Percentiles rank a stretch among this genome's conserved stretches.
phyloP scores from a whole-genome alignment of 2,329 filamentous ascomycete species.

The Blastomyces gilchristii region DNA sequence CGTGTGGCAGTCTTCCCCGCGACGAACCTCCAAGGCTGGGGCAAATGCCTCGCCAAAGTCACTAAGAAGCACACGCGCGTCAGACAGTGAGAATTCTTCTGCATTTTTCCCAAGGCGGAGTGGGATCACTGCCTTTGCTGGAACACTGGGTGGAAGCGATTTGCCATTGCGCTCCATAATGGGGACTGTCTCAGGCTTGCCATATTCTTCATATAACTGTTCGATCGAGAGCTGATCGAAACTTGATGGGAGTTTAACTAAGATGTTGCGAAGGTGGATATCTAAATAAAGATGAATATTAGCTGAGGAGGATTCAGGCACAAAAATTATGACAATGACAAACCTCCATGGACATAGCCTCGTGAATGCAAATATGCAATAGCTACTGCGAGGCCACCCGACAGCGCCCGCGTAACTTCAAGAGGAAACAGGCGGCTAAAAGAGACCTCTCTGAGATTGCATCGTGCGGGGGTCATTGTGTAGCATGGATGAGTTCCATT shows the following conservation, averaged over 20 bases:
- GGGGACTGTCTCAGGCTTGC: conserved; percentile 21
- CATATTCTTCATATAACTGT: conserved; percentile 25
- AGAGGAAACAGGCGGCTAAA: conserved; percentile 12
- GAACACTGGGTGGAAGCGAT: conserved; percentile 21
- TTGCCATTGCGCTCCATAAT: conserved; percentile 19
- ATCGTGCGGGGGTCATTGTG: conserved; percentile 13
- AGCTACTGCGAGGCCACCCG: conserved; percentile 12
- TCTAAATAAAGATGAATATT: conserved; percentile 16
- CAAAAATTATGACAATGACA: conserved; percentile 6
- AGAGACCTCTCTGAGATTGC: conserved; percentile 16
- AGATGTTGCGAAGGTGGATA: conserved; percentile 23
- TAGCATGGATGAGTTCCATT: conserved; percentile 15
- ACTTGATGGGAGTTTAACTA: conserved; percentile 19
- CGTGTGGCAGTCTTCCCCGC: conserved; percentile 18
- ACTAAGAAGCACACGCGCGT: conserved; percentile 23
- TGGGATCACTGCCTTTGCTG: conserved; percentile 20
- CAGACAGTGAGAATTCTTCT: conserved; percentile 21
- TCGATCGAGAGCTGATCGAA: conserved; percentile 24
- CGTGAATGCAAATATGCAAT: conserved; percentile 16
- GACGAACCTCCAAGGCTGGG: conserved; percentile 5
- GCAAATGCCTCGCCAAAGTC: conserved; percentile 30
- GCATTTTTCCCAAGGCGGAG: conserved; percentile 24
- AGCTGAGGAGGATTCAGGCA: conserved; percentile 1
- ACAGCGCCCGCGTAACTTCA: conserved; percentile 15
- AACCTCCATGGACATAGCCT: conserved; percentile 16